phyloP scores from a whole-genome alignment of 2,329 filamentous ascomycete genomes.

The Trichoderma pleuroti region DNA sequence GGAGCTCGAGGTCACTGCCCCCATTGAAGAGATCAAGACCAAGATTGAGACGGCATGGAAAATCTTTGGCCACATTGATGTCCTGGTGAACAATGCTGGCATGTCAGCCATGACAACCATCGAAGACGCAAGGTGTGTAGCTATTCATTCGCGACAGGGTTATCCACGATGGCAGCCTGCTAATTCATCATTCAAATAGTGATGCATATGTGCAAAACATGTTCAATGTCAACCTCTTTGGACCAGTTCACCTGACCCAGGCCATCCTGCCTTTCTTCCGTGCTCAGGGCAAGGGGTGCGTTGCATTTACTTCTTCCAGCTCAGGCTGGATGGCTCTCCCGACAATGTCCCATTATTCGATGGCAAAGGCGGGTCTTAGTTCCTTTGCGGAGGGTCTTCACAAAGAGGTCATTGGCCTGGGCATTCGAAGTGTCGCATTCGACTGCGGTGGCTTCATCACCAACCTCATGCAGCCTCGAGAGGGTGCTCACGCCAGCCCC shows the following conservation, averaged over 20 bases:
- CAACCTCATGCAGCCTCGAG: conserved; percentile 28
- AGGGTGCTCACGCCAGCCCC: conserved; percentile 15
- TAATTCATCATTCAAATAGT: conserved; percentile 17
- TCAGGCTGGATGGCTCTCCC: conserved; percentile 29
- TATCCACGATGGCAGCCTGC: accelerated
- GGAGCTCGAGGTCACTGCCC: conserved; percentile 32
- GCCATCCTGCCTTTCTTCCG: conserved; percentile 30
- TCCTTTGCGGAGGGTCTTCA: conserved; percentile 30
- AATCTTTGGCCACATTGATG: conserved; percentile 33
- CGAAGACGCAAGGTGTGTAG: conserved; percentile 33
- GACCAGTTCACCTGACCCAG: conserved; percentile 27
- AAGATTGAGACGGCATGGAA: conserved; percentile 28
- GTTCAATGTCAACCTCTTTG: conserved; percentile 31
- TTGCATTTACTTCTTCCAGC: conserved; percentile 32
- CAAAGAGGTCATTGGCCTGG: conserved; percentile 30
- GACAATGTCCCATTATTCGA: conserved; percentile 31
- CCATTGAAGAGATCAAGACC: conserved; percentile 20
- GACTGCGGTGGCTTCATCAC: conserved; percentile 33
- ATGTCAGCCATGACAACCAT: conserved; percentile 27
- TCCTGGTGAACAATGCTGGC: conserved; percentile 36
- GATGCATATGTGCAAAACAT: conserved; percentile 26
- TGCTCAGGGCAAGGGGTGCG: conserved; percentile 23
- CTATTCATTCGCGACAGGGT: neutral
- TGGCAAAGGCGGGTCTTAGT: conserved; percentile 30
- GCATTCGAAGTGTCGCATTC: conserved; percentile 30